These are phyloP conservation scores for Myochromella boudieri DNA, from an alignment of 768 basidiomycete genomes.

Conservation along the genomic window DNA sequence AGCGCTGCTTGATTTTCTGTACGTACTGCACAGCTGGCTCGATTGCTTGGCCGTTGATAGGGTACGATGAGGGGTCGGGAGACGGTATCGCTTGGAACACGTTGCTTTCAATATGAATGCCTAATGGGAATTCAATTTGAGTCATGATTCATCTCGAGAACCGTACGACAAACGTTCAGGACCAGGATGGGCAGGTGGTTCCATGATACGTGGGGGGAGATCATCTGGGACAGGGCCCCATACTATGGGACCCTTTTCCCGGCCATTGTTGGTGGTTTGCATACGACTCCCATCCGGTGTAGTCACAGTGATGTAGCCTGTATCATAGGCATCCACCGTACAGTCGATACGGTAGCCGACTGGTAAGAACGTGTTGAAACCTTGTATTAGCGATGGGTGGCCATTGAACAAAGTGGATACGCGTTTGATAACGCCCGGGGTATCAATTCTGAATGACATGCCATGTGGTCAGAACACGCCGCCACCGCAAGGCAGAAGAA, in stretches of 20 bases:
- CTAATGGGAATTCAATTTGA: neutral
- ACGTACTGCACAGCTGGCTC: slow-evolving; percentile 91
- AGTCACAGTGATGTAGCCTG: slow-evolving; percentile 72
- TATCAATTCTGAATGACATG: slow-evolving; percentile 76
- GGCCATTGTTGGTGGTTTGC: slow-evolving; percentile 52
- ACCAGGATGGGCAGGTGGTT: slow-evolving; percentile 3
- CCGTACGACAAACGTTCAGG: neutral
- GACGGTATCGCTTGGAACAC: slow-evolving; percentile 21
- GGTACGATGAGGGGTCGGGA: slow-evolving; percentile 33
- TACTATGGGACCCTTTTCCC: slow-evolving; percentile 33
- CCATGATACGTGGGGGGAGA: slow-evolving; percentile 9
- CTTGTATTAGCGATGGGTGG: slow-evolving; percentile 89
- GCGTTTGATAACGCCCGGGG: slow-evolving; percentile 94
- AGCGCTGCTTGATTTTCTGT: slow-evolving; percentile 94
- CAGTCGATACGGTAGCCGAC: slow-evolving; percentile 92
- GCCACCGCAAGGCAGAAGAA: neutral
- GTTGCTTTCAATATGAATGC: neutral
- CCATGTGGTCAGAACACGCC: slow-evolving; percentile 28
- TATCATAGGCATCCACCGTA: slow-evolving; percentile 59
- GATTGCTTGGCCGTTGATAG: slow-evolving; percentile 47
- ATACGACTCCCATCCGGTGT: slow-evolving; percentile 69
- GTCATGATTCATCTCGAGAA: neutral
- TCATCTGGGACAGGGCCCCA: slow-evolving; percentile 33
- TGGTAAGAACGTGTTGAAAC: slow-evolving; percentile 98
- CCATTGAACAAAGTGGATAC: slow-evolving; percentile 92